Base-by-base conservation (phyloP, 75 land plant species). In the Adiantum capillusveneris region DNA sequence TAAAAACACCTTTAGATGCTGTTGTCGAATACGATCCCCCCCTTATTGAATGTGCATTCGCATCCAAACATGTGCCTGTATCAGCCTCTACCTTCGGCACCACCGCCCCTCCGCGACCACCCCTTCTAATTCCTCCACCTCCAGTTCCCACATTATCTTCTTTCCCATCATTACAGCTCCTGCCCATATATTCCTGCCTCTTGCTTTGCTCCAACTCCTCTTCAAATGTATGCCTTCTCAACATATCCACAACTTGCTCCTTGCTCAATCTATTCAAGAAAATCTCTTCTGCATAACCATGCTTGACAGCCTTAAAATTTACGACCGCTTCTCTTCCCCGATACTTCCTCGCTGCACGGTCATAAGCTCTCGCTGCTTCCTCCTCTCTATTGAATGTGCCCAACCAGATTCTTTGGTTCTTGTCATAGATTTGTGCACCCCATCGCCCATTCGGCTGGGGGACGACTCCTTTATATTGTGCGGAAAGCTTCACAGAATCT, bases 391-490 rank as follows among this genome's bases (percentile, higher is more conserved):
- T 79, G 90, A 86, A 89, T 2, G 95, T 89, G 13, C 95, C 95
- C 29, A 89, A 70, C 95, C 95, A 89, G 0, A 89, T 77, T 0
- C 95, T 65, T 57, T 83, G 88, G 66, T 89, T 88, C 63, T 79
- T 86, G 67, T 89, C 95, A 68, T 89, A 89, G 48, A 89, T 86
- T 62, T 89, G 95, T 0, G 95, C 95, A 0, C 95, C 95, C 95
- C 95, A 89, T 11, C 95, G 76, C 17, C 95, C 95, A 49, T 89
- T 89, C 5, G 95, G 91, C 64, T 89, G 95, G 0, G 95, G 95
- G 0, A 89, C 95, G 18, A 89, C 95, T 11, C 95, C 95, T 30
- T 87, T 88, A 74, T 70, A 89, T 37, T 72, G 73, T 0, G 95
- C 82, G 0, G 94, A 89, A 22, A 85, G 84, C 1, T 14, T 41